These are phyloP conservation scores for Elsinoe fawcettii DNA, from an alignment of 2,329 filamentous ascomycete species.

Conservation along the genomic window DNA sequence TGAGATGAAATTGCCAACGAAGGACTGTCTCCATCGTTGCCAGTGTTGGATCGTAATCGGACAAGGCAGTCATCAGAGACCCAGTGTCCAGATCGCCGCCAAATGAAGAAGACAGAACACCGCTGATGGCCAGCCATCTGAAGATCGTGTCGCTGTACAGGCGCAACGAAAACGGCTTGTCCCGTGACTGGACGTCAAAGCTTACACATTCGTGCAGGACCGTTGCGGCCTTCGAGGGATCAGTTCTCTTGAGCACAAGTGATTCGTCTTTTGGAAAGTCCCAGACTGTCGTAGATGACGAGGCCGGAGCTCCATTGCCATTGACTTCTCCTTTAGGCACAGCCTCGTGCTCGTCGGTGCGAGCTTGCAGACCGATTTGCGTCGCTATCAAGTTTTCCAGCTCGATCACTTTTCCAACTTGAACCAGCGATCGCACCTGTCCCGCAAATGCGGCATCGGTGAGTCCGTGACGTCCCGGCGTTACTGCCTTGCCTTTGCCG, in stretches of 20 bases:
- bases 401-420: conserved; percentile 21
- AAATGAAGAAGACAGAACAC: conserved; percentile 28
- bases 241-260: conserved; percentile 46
- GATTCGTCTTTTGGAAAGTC: conserved; percentile 28
- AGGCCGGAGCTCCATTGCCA: conserved; percentile 8
- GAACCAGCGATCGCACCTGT: conserved; percentile 22
- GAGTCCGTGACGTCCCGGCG: conserved; percentile 6
- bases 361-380: conserved; percentile 19
- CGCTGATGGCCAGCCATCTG: conserved; percentile 53
- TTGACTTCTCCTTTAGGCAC: background rate
- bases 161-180: background rate
- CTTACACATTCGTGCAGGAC: conserved; percentile 43
- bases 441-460: conserved; percentile 17
- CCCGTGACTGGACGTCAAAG: conserved; percentile 14
- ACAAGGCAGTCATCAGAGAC: conserved; percentile 55
- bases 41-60: conserved; percentile 60
- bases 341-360: background rate
- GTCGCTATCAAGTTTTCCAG: conserved; percentile 27
- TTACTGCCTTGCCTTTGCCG: conserved; percentile 50
- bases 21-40: conserved; percentile 60
- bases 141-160: conserved; percentile 38
- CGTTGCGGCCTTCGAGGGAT: conserved; percentile 58
- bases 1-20: conserved; percentile 54
- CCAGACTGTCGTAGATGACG: conserved; percentile 34
- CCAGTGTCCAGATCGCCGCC: conserved; percentile 26